Percentiles rank a stretch among this genome's conserved stretches.
Conservation (phyloP, 179 eudicot species). For the Dionaea muscipula region DNA sequence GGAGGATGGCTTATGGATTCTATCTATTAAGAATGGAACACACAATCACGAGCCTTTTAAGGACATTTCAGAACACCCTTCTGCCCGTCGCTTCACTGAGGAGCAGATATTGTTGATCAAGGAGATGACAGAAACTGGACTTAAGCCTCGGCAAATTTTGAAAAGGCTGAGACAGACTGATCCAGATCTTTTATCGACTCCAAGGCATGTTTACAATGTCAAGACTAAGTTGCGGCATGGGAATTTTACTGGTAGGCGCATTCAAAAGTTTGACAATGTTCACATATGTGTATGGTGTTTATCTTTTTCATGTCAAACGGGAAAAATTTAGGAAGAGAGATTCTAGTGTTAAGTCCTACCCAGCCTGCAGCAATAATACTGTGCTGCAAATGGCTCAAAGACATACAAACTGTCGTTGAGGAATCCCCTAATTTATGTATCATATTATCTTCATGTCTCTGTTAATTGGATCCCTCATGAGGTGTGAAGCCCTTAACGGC, state of each 20-base stretch:
- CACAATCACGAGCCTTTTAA: conserved; percentile 64
- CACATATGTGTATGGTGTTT: background rate
- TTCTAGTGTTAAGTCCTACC: too few relatives aligned
- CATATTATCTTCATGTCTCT: too few relatives aligned
- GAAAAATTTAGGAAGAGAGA: too few relatives aligned
- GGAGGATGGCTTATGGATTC: conserved; percentile 48
- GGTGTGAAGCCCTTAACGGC: too few relatives aligned
- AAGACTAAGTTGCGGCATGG: conserved; percentile 62
- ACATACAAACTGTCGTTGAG: too few relatives aligned
- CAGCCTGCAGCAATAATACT: too few relatives aligned
- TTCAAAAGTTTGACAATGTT: background rate
- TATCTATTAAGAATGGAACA: conserved; percentile 41
- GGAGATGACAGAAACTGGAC: conserved; percentile 71
- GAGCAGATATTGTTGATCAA: conserved; percentile 44
- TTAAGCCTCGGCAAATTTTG: conserved; percentile 63
- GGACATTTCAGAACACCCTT: conserved; percentile 58
- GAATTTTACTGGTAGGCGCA: conserved; percentile 34
- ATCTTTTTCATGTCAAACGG: background rate
- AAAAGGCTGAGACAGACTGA: conserved; percentile 50
- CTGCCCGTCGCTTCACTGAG: conserved; percentile 56
- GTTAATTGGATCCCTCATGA: too few relatives aligned
- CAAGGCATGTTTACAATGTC: conserved; percentile 59
- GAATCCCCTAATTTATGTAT: too few relatives aligned
- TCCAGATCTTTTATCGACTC: conserved; percentile 60
- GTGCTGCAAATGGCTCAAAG: too few relatives aligned